Percentiles rank a stretch among this genome's conserved stretches.
Conservation (phyloP, 768 basidiomycete species). For the Cyclocybe cylindracea region DNA sequence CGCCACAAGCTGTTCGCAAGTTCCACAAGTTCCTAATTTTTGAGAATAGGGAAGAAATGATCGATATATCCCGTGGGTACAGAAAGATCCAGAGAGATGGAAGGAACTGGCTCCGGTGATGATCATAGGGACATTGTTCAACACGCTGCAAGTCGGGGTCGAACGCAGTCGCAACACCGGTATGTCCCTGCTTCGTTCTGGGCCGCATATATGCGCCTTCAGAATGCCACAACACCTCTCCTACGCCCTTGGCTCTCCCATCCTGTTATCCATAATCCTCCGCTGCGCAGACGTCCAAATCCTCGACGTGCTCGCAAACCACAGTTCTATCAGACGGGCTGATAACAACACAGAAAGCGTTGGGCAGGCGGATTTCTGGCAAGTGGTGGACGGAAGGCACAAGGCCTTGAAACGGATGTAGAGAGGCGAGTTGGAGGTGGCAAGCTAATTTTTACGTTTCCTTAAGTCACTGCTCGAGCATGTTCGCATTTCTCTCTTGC, state of each 20-base stretch:
- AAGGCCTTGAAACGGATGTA: constrained; percentile 35
- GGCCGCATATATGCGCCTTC: constrained; percentile 18
- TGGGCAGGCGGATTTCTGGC: constrained; percentile 54
- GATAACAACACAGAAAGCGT: constrained; percentile 42
- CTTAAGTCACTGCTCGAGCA: constrained; percentile 48
- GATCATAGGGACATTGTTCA: constrained; percentile 35
- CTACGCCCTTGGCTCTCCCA: constrained; percentile 50
- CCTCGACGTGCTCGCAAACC: constrained; percentile 48
- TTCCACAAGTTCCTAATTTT: too few relatives aligned
- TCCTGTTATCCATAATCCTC: constrained; percentile 52
- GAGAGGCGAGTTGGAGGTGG: constrained; percentile 54
- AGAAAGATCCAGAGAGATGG: constrained; percentile 37
- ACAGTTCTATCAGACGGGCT: constrained; percentile 40
- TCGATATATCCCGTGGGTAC: constrained; percentile 17
- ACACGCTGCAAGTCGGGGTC: constrained; percentile 29
- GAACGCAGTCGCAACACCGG: constrained; percentile 51
- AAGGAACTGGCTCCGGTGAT: constrained; percentile 27
- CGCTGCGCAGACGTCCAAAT: constrained; percentile 44
- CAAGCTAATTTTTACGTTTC: constrained; percentile 37
- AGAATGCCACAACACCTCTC: constrained; percentile 35
- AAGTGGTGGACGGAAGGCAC: constrained; percentile 30
- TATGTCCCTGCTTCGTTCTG: constrained; percentile 13
- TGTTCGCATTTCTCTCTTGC: constrained; percentile 16
- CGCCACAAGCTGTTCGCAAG: too few relatives aligned
- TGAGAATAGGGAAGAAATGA: too few relatives aligned